Conservation (phyloP, 2,329 filamentous ascomycete species). For the Ophiostoma piceae region DNA sequence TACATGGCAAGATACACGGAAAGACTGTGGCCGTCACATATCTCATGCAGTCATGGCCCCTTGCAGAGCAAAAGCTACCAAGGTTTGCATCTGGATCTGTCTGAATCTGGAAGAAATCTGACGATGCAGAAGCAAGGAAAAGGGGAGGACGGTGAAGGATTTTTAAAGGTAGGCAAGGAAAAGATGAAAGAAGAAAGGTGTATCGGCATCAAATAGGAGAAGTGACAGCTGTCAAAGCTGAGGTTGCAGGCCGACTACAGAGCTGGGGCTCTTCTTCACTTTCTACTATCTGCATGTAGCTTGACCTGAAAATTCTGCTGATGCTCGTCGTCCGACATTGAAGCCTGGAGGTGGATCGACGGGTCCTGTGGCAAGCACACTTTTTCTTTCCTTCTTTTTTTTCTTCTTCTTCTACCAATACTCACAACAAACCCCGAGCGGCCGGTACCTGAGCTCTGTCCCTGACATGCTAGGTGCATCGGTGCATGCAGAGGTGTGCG, state of each 20-base stretch:
- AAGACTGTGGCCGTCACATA: neutral
- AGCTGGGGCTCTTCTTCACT: neutral
- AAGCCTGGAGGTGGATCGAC: neutral
- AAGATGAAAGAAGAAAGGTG: neutral
- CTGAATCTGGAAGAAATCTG: neutral
- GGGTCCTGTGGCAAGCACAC: neutral
- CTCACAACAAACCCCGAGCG: neutral
- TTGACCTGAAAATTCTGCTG: neutral
- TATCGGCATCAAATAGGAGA: slow-evolving; percentile 3
- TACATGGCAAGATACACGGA: too few relatives aligned
- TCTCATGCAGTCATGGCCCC: slow-evolving; percentile 4
- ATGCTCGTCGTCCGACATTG: slow-evolving; percentile 4
- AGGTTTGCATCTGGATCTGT: neutral
- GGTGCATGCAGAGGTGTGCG: slow-evolving; percentile 1
- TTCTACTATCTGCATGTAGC: neutral
- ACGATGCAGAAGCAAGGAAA: neutral
- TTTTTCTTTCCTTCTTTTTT: neutral
- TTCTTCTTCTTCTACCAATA: too few relatives aligned
- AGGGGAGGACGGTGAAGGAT: neutral
- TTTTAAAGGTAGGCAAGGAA: too few relatives aligned
- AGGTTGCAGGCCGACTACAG: neutral
- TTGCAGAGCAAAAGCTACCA: neutral
- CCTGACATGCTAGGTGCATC: slow-evolving; percentile 7
- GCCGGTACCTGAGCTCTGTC: slow-evolving; percentile 4
- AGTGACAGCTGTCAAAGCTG: slow-evolving; percentile 1